These are phyloP conservation scores for Hymenotorrendiella dingleyae DNA, from an alignment of 2,329 filamentous ascomycete genomes.

Conservation along the genomic window DNA sequence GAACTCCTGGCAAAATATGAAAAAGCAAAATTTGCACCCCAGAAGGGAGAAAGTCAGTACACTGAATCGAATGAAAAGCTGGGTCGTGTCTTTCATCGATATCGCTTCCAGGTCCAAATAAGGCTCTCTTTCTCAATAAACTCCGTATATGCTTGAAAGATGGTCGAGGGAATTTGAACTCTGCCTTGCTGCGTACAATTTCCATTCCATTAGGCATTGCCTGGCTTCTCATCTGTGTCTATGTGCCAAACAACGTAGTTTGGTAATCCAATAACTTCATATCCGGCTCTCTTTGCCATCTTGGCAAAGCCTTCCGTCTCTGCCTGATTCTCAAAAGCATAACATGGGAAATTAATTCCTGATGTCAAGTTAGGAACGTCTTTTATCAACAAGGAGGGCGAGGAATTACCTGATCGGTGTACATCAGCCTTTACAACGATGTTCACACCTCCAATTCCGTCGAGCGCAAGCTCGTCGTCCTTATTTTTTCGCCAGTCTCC, in stretches of 20 bases:
- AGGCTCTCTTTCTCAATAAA: slow-evolving; percentile 21
- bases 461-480: slow-evolving; percentile 84
- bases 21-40: slow-evolving; percentile 6
- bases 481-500: slow-evolving; percentile 91
- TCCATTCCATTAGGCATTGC: slow-evolving; percentile 49
- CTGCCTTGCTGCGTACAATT: slow-evolving; percentile 17
- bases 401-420: slow-evolving; percentile 71
- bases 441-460: slow-evolving; percentile 94
- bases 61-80: slow-evolving; percentile 19
- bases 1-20: slow-evolving; percentile 18
- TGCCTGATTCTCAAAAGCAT: slow-evolving; percentile 97
- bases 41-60: slow-evolving; percentile 12
- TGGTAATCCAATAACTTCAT: slow-evolving; percentile 83
- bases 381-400: neutral
- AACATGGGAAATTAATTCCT: slow-evolving; percentile 97
- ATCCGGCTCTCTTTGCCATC: slow-evolving; percentile 95
- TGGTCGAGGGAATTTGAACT: slow-evolving; percentile 19
- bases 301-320: slow-evolving; percentile 98
- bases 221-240: slow-evolving; percentile 90
- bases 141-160: slow-evolving; percentile 31
- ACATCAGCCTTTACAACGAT: slow-evolving; percentile 98
- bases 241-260: slow-evolving; percentile 99
- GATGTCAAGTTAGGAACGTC: slow-evolving; percentile 23
- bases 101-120: slow-evolving; percentile 14
- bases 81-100: slow-evolving; percentile 16